A percentile compares a stretch with the other conserved stretches of the same genome.
These are phyloP conservation scores for Yamadazyma olivae DNA, from an alignment of 805 yeast species.

Conservation along the genomic window DNA sequence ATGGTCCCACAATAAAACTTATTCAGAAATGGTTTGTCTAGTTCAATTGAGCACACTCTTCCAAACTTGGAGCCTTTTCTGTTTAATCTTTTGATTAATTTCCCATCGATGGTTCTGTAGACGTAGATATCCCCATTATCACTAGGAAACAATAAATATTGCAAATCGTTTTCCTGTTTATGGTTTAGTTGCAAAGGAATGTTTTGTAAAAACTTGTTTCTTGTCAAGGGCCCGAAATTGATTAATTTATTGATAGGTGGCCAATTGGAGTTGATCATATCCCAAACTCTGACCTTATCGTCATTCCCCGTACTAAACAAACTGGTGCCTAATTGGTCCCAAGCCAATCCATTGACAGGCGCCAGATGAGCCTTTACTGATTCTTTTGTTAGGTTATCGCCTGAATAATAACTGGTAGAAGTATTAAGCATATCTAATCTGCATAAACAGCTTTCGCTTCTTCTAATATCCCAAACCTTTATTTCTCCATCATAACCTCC, in stretches of 20 bases:
- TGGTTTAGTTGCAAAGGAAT: conserved; percentile 55
- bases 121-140: conserved; percentile 71
- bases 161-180: conserved; percentile 49
- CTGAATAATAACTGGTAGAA: not conserved
- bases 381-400: conserved; percentile 25
- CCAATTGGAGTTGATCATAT: conserved; percentile 37
- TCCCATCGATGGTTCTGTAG: conserved; percentile 59
- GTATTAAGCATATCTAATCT: conserved; percentile 49
- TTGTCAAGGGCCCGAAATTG: conserved; percentile 75
- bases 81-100: conserved; percentile 54
- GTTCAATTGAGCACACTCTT: conserved; percentile 51
- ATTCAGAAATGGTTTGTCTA: conserved; percentile 42
- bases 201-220: conserved; percentile 53
- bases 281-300: conserved; percentile 81
- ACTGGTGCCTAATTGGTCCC: conserved; percentile 66
- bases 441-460: conserved; percentile 60
- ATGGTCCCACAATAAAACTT: conserved; percentile 59
- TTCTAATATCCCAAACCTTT: conserved; percentile 81
- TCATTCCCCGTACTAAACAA: conserved; percentile 73
- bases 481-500: conserved; percentile 84
- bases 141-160: conserved; percentile 65
- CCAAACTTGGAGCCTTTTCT: conserved; percentile 41
- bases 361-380: conserved; percentile 68
- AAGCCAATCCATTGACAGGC: conserved; percentile 73
- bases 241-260: conserved; percentile 58